Conservation (phyloP, 75 land plant species). For the Sequoia sempervirens region DNA sequence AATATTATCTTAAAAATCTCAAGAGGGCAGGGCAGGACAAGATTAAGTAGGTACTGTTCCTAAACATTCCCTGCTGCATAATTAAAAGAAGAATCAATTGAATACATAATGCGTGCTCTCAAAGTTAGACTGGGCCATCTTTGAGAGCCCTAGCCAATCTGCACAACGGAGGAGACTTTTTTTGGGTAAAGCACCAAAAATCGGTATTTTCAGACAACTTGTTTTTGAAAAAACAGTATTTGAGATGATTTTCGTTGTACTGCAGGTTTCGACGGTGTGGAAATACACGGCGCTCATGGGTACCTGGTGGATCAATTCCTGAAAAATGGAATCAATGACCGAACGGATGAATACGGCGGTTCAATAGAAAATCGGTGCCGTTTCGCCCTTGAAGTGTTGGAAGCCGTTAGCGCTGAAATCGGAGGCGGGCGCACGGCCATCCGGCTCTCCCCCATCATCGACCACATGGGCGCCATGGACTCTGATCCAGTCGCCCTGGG, state of each 20-base stretch:
- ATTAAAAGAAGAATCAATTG: too few species aligned
- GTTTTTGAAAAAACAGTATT: neutral
- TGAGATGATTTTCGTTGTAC: neutral
- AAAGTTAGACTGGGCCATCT: too few species aligned
- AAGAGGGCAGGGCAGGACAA: too few species aligned
- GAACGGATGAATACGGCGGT: conserved; percentile 21
- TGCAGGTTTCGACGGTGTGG: conserved; percentile 25
- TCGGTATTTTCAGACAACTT: too few species aligned
- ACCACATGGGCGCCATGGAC: conserved; percentile 21
- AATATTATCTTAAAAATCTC: too few species aligned
- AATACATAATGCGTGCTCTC: too few species aligned
- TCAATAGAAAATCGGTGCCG: conserved; percentile 21
- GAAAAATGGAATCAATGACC: conserved; percentile 22
- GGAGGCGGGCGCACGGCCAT: conserved; percentile 16
- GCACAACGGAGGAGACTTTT: too few species aligned
- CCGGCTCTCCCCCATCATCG: conserved; percentile 18
- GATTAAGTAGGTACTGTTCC: too few species aligned
- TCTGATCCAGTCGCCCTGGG: conserved; percentile 17
- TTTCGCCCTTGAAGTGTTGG: conserved; percentile 14
- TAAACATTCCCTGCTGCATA: too few species aligned
- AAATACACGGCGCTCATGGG: conserved; percentile 21
- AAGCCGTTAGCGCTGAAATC: conserved; percentile 11
- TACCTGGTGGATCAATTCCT: conserved; percentile 19
- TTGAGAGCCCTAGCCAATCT: too few species aligned
- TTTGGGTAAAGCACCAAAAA: too few species aligned